Conservation (phyloP, 257 asterid genomes). For the Rubia yunnanensis region DNA sequence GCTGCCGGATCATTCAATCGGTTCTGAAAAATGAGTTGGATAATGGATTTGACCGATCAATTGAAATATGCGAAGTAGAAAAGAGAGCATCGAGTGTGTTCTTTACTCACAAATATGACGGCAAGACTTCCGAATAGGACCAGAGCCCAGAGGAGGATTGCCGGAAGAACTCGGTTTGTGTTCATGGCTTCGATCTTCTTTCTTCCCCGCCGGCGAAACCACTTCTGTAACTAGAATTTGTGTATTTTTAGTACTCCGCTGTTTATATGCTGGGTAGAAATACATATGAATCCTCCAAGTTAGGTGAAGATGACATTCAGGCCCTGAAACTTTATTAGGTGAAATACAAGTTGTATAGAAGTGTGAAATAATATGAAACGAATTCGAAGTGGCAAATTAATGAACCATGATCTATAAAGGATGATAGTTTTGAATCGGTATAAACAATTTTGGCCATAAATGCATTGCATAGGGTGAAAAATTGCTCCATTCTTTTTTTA, state of each 20-base stretch:
- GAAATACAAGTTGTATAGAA: too few species aligned
- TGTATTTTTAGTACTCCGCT: too few species aligned
- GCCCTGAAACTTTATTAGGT: background rate
- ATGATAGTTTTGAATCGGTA: too few species aligned
- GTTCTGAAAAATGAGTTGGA: slow-evolving; percentile 36
- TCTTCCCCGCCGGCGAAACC: background rate
- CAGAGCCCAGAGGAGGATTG: slow-evolving; percentile 50
- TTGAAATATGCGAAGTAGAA: background rate
- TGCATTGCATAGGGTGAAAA: too few species aligned
- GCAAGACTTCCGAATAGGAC: slow-evolving; percentile 63
- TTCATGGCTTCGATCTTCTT: slow-evolving; percentile 7
- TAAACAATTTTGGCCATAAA: too few species aligned
- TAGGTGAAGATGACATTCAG: background rate
- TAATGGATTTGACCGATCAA: background rate
- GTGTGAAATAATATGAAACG: too few species aligned
- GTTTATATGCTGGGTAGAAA: background rate
- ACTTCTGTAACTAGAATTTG: background rate
- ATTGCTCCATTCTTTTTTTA: too few species aligned
- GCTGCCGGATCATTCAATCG: slow-evolving; percentile 47
- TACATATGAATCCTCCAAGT: background rate
- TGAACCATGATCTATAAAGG: too few species aligned
- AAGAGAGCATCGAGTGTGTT: background rate
- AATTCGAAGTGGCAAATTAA: too few species aligned
- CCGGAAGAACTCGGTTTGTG: slow-evolving; percentile 40
- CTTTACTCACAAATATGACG: slow-evolving; percentile 46